Conservation (phyloP, 1,284 basidiomycete species). For the Ganoderma lucidum region DNA sequence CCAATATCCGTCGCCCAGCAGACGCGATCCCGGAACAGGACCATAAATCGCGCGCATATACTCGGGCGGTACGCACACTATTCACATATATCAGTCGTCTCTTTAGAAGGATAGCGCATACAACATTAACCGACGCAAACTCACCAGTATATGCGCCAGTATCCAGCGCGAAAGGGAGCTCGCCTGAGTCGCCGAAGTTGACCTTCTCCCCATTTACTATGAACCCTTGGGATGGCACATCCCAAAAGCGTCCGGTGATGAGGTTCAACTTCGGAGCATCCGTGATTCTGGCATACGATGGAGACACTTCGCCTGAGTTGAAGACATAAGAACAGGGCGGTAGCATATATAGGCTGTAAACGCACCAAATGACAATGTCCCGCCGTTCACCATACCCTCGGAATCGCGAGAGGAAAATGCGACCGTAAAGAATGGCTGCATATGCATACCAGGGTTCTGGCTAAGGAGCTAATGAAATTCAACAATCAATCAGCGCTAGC, state of each 20-base stretch:
- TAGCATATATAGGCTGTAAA: background rate
- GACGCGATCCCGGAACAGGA: conserved; percentile 7
- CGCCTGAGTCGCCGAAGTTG: conserved; percentile 4
- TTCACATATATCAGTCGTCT: background rate
- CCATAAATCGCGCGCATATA: conserved; percentile 18
- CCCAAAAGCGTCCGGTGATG: conserved; percentile 16
- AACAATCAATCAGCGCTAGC: background rate
- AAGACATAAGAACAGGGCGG: background rate
- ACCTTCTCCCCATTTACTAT: conserved; percentile 8
- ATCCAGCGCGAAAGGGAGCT: conserved; percentile 8
- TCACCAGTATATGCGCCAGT: conserved; percentile 14
- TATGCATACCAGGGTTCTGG: background rate
- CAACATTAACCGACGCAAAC: background rate
- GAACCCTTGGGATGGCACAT: conserved; percentile 18
- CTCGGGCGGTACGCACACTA: conserved; percentile 10
- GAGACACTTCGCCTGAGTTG: background rate
- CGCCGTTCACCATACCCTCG: conserved; percentile 2
- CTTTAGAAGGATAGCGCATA: background rate
- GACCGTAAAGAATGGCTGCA: conserved; percentile 10
- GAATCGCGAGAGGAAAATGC: conserved; percentile 10
- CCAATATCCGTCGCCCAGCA: conserved; percentile 16
- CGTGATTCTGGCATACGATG: background rate
- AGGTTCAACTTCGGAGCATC: conserved; percentile 13
- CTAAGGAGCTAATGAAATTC: background rate
- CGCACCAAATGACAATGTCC: conserved; percentile 14